Base-by-base conservation (phyloP, 164 flowering plant genomes). In the Paratinospora sagittata region DNA sequence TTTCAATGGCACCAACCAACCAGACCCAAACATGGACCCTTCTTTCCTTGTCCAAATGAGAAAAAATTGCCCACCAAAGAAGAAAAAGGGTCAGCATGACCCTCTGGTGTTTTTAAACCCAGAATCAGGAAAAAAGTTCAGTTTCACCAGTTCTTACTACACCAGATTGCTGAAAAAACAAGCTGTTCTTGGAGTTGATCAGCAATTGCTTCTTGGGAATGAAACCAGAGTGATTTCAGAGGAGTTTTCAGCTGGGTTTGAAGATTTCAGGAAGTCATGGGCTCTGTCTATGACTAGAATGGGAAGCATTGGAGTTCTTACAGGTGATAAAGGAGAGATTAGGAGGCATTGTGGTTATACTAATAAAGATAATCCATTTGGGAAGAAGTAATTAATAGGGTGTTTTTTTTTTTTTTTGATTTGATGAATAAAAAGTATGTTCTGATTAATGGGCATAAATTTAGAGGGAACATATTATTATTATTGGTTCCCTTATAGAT, bases 141-240 rank as follows among this genome's bases (percentile, higher is more conserved):
- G 4, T 0, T 86, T 88, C 84, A 73, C 68, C 36, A 78, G 73
- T 57, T 69, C 82, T n/a, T 87, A 82, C 82, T 91, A 84, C 86
- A 43, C 78, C 6, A 78, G 84, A 11, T 70, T 85, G 3, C 70
- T 78, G 11, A 30, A 70, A 5, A 37, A 78, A 5, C 3, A 75
- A 63, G 81, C 91, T 21, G 82, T 90, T 13, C 88, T 93, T 0
- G 81, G 77, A 37, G 75, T 89, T 21, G 93, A 93, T 77, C 93
- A 89, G 72, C 88, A 87, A 72, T 83, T 88, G 21, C 70, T 79
- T 4, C 70, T 57, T 0, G 76, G 82, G 1, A 13, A 63, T 6
- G 87, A 86, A 74, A 86, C 91, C 0, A 26, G 16, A 2, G 41
- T 71, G 3, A 73, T 86, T 5, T 55, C 74, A 0, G 14, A 82